A percentile compares a stretch with the other conserved stretches of the same genome.
Evolutionary conservation across 306 rosid genomes (phyloP).

Genomic region (Purshia tridentata): DNA sequence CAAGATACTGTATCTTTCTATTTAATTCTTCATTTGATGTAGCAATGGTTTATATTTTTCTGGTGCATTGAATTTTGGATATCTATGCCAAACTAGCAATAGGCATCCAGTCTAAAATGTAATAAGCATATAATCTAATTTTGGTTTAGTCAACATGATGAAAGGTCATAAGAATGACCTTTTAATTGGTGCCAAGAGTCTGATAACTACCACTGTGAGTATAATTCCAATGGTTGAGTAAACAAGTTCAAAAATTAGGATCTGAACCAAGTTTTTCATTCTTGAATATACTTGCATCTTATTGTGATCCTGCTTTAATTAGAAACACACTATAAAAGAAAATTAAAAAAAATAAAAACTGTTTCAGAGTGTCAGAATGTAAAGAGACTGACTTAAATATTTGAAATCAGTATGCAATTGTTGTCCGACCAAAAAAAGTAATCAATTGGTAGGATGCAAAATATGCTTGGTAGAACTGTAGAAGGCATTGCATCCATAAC

Average conservation of each 20-base stretch:
- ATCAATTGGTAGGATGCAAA: too few species aligned
- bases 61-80: not conserved
- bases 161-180: not conserved
- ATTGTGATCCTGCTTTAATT: too few species aligned
- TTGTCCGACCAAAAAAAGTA: too few species aligned
- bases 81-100: not conserved
- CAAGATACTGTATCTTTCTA: constrained; percentile 20
- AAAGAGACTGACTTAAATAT: too few species aligned
- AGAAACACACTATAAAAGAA: too few species aligned
- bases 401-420: too few species aligned
- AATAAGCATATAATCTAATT: not conserved
- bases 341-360: too few species aligned
- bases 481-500: too few species aligned
- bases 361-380: too few species aligned
- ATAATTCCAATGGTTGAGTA: not conserved
- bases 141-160: too few species aligned
- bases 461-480: too few species aligned
- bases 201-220: not conserved
- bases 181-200: not conserved
- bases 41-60: constrained; percentile 11
- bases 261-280: not conserved
- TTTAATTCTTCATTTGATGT: constrained; percentile 36
- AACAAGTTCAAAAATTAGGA: not conserved
- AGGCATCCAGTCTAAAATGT: not conserved
- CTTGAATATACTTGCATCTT: not conserved